Base-by-base conservation (phyloP, 768 basidiomycete species). In the Tephrocybe rancida region DNA sequence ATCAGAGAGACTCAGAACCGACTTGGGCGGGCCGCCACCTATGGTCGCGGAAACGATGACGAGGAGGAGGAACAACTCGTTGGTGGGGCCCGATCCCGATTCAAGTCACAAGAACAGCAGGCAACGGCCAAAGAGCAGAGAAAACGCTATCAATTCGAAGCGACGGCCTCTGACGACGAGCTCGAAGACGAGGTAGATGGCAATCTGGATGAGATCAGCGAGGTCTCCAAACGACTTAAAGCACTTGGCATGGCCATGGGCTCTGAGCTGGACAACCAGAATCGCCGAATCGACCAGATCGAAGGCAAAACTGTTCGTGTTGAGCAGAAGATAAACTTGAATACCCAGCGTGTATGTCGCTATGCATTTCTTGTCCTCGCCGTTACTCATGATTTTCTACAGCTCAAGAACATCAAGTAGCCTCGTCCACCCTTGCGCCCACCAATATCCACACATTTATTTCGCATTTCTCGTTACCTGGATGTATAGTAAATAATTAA, bases 101-200 rank as follows among this genome's bases (percentile, higher is more conserved):
- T 70, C 50, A 78, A 68, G 58, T 79, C 80, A 2, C 69, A 72
- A 19, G 79, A 81, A 45, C 83, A 89, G 63, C 71, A 79, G 52
- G 67, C 76, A 13, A 71, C 73, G 11, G 74, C 79, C 60, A 85
- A 86, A 69, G 90, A 87, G 51, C 87, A 87, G 61, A 78, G 91
- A 61, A 83, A 86, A 63, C 83, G 90, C 30, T 98, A 84, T 67
- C 94, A 98, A 71, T 97, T 98, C 64, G 96, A 99, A 61, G 85
- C 85, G 24, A 89, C 84, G 32, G 92, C 81, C 2, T 92, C 89
- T 5, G 96, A 99, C 64, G 95, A 98, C 61, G 94, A 95, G 70
- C 60, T 96, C 1, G 96, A 99, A 73, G 89, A 98, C 61, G 95
- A 98, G 71, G 64, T 99, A 32, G 96, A 98, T 63, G 84, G 81